These are phyloP conservation scores for Coemansia reversa DNA, from an alignment of 192 early-diverging fungal species.

Conservation along the genomic window DNA sequence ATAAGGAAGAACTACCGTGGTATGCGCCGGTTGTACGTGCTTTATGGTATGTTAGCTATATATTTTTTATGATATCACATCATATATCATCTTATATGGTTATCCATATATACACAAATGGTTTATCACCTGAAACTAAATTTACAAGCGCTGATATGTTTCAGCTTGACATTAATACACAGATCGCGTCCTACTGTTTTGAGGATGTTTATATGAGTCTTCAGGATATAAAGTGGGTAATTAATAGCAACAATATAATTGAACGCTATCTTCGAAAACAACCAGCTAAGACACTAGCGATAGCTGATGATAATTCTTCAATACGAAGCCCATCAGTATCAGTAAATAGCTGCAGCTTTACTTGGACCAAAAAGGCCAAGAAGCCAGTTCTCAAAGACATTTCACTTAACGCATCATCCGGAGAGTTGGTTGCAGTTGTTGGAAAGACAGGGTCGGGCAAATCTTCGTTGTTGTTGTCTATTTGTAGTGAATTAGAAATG, in stretches of 20 bases:
- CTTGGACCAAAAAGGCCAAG: constrained; percentile 14
- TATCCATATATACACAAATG: constrained; percentile 17
- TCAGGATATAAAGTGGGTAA: neutral
- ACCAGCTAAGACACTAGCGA: constrained; percentile 13
- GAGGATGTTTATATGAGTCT: neutral
- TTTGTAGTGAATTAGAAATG: constrained; percentile 80
- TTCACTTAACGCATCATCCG: constrained; percentile 51
- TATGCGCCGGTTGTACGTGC: constrained; percentile 24
- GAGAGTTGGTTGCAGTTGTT: constrained; percentile 75
- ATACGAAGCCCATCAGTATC: neutral
- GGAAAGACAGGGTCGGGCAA: constrained; percentile 87
- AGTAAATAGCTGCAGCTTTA: constrained; percentile 28
- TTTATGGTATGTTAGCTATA: constrained; percentile 12
- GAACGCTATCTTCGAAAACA: constrained; percentile 20
- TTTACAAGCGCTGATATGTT: constrained; percentile 37
- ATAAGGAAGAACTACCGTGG: constrained; percentile 19
- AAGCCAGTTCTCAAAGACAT: constrained; percentile 36
- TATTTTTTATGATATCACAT: constrained; percentile 5
- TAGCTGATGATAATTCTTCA: neutral
- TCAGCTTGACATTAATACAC: constrained; percentile 17
- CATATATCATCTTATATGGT: constrained; percentile 22
- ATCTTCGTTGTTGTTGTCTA: constrained; percentile 73
- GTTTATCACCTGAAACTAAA: neutral
- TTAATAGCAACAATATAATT: constrained; percentile 14
- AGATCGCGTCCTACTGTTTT: constrained; percentile 6